Base-by-base conservation (phyloP, 2,329 filamentous ascomycete genomes). In the Microdochium paspali region DNA sequence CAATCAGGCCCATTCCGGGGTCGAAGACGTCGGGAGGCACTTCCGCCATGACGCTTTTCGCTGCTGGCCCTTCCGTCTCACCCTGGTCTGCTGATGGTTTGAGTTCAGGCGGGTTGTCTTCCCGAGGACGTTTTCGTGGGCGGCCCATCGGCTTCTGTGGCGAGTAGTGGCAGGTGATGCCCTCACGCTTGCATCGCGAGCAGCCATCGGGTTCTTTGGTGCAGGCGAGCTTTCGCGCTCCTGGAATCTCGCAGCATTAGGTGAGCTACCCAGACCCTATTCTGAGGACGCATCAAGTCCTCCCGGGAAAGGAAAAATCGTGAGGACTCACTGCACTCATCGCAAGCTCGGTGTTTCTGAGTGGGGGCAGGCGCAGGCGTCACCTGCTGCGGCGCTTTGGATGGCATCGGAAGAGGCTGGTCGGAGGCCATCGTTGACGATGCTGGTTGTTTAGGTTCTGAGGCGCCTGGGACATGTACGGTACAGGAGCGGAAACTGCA, bases 111-210 rank as follows among this genome's bases (percentile, higher is more conserved):
- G 26, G 7, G 13, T 53, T 25, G 40, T 58, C 56, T 10, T 63
- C 59, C 46, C 62, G 61, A 31, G 65, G 71, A 49, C 77, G 69
- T 63, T 84, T 84, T 47, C 79, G 68, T 21, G 81, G 81, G 39
- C 81, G 70, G 3, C 81, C 81, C 80, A 84, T 84, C 35, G 68
- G 77, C 62, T 84, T 84, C 59, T 84, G 81, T 12, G 72, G 67
- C 7, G 80, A 84, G 62, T 84, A 85, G 53, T 78, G 68, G 56
- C 81, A 85, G 39, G 50, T 47, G 39, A 82, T 73, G 49, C 69
- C 70, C 54, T 84, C 80, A 48, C 69, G 70, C 47, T 65, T 69
- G 57, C 81, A 85, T 48, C 81, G 73, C 7, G 69, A 64, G 59
- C 81, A 85, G 48, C 79, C 79, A 46, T 74, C 70, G 2, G 68